A percentile compares a stretch with the other conserved stretches of the same genome.
Conservation (phyloP, 2,329 filamentous ascomycete genomes). For the Pseudogymnoascus sp. region DNA sequence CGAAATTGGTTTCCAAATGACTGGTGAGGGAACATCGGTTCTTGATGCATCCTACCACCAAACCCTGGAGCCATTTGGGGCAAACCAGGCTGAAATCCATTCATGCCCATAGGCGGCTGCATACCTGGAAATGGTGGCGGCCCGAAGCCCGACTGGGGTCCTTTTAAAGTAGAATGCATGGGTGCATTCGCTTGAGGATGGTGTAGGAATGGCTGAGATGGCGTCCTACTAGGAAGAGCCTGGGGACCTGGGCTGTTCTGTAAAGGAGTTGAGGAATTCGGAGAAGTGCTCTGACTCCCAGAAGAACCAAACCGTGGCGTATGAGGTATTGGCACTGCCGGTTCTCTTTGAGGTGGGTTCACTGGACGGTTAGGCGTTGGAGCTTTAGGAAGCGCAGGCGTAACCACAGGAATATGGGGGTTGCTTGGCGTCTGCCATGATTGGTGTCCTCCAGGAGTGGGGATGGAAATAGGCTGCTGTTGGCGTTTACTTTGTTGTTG, state of each 20-base stretch:
- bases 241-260: constrained; percentile 58
- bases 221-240: constrained; percentile 51
- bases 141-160: constrained; percentile 43
- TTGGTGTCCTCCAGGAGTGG: constrained; percentile 49
- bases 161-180: constrained; percentile 46
- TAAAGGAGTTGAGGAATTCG: constrained; percentile 52
- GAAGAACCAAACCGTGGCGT: constrained; percentile 53
- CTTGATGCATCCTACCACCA: constrained; percentile 32
- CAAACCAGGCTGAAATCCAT: constrained; percentile 39
- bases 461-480: constrained; percentile 34
- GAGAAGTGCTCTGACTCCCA: constrained; percentile 48
- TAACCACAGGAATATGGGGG: constrained; percentile 69
- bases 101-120: constrained; percentile 47
- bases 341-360: constrained; percentile 63
- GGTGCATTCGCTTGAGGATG: constrained; percentile 58
- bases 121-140: constrained; percentile 36
- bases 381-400: constrained; percentile 73
- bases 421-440: constrained; percentile 52
- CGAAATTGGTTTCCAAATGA: constrained; percentile 45
- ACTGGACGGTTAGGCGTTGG: constrained; percentile 70
- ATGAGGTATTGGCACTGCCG: constrained; percentile 59
- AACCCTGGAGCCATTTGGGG: constrained; percentile 36
- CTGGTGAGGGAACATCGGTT: constrained; percentile 47
- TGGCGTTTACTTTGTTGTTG: constrained; percentile 34
- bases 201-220: constrained; percentile 39